A percentile compares a stretch with the other conserved stretches of the same genome.
phyloP scores from a whole-genome alignment of 2,329 filamentous ascomycete species.

The Aspergillus uvarum region DNA sequence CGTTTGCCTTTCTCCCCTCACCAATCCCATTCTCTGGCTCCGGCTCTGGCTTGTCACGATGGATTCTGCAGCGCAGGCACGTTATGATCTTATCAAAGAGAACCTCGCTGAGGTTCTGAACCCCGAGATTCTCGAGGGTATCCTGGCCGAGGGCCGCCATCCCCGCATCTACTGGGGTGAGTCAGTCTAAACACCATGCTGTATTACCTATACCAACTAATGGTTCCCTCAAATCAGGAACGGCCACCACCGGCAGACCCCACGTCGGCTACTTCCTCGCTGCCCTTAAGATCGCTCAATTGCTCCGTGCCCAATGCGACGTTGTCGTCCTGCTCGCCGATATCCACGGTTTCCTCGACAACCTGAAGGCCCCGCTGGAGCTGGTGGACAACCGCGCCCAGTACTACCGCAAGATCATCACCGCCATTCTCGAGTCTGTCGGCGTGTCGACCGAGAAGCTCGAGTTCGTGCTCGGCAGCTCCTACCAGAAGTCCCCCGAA shows the following conservation, averaged over 20 bases:
- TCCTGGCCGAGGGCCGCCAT: constrained; percentile 31
- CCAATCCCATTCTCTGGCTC: not conserved
- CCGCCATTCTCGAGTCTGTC: constrained; percentile 70
- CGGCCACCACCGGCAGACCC: constrained; percentile 80
- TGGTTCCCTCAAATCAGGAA: constrained; percentile 37
- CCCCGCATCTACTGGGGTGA: constrained; percentile 37
- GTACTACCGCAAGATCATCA: constrained; percentile 80
- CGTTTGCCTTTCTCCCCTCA: not conserved
- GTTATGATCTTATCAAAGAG: constrained; percentile 63
- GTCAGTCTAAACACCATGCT: not conserved
- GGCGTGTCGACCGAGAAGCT: constrained; percentile 77
- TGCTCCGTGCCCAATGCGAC: constrained; percentile 79
- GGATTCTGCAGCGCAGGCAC: not conserved
- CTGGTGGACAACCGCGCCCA: constrained; percentile 77
- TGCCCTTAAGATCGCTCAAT: constrained; percentile 84
- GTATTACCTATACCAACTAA: not conserved
- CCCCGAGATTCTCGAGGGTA: constrained; percentile 50
- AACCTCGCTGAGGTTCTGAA: constrained; percentile 83
- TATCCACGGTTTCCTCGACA: constrained; percentile 58
- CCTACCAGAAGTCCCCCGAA: constrained; percentile 65
- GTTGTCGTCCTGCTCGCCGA: constrained; percentile 71
- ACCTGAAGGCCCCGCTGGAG: constrained; percentile 73
- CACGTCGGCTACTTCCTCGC: constrained; percentile 87
- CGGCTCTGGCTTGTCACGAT: not conserved
- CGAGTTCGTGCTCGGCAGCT: constrained; percentile 79